A percentile compares a stretch with the other conserved stretches of the same genome.
These are phyloP conservation scores for Penicillium argentinense DNA, from an alignment of 495 filamentous ascomycete species.

Conservation along the genomic window DNA sequence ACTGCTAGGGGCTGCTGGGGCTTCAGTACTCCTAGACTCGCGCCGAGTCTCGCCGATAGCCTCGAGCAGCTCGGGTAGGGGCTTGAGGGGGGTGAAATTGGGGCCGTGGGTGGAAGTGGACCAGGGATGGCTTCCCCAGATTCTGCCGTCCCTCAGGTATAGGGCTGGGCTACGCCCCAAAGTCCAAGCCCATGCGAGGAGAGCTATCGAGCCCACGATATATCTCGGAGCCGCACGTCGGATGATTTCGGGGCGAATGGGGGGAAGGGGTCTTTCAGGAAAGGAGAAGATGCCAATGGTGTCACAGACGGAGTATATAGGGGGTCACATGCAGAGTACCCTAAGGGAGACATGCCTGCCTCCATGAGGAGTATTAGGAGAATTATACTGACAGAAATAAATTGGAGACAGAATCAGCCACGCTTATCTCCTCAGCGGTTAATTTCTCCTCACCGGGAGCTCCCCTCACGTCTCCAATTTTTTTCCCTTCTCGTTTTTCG, in stretches of 20 bases:
- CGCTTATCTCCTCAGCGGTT: slow-evolving; percentile 25
- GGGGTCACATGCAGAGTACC: not conserved
- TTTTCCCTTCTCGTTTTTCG: not conserved
- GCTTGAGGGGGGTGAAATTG: slow-evolving; percentile 4
- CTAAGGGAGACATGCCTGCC: not conserved
- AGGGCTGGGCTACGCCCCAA: not conserved
- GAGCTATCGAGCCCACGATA: not conserved
- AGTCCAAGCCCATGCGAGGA: no score
- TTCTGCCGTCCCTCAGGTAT: slow-evolving; percentile 6
- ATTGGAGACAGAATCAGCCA: not conserved
- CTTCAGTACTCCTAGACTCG: not conserved
- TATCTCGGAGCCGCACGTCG: slow-evolving; percentile 1
- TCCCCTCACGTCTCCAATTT: slow-evolving; percentile 31
- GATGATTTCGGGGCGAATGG: not conserved
- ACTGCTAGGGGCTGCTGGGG: not conserved
- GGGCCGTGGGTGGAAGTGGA: slow-evolving; percentile 4
- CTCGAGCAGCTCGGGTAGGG: not conserved
- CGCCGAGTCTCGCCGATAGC: slow-evolving; percentile 5
- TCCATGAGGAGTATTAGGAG: not conserved
- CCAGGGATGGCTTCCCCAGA: slow-evolving; percentile 11
- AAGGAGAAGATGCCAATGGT: not conserved
- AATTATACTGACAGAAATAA: not conserved
- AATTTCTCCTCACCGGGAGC: slow-evolving; percentile 35
- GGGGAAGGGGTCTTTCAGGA: not conserved
- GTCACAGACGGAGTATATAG: not conserved